Percentiles rank a stretch among this genome's conserved stretches.
Conservation (phyloP, 306 rosid genomes). For the Echinosophora koreensis region DNA sequence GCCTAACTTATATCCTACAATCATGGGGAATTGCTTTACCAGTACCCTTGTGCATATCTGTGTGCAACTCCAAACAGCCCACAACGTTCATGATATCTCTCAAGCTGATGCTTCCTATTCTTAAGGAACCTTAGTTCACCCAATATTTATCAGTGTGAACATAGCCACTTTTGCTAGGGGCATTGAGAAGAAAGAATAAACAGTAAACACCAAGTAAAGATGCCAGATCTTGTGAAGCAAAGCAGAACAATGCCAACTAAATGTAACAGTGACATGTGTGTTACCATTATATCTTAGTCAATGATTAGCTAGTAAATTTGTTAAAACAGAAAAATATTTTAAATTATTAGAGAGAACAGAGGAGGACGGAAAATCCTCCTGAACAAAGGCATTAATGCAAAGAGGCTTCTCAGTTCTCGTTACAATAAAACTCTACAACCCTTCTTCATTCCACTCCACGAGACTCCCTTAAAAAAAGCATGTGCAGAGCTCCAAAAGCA, state of each 20-base stretch:
- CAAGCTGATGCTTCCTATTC: too few relatives aligned
- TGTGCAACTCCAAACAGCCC: neutral
- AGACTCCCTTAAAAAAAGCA: conserved; percentile 4
- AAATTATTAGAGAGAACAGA: neutral
- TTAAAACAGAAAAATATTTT: neutral
- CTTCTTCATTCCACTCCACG: neutral
- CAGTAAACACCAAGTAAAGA: neutral
- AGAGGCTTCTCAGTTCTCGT: neutral
- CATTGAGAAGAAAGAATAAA: conserved; percentile 16
- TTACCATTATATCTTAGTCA: neutral
- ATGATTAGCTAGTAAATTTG: conserved; percentile 25
- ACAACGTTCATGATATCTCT: neutral
- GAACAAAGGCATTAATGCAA: conserved; percentile 22
- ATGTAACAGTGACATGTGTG: neutral
- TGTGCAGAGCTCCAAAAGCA: conserved; percentile 14
- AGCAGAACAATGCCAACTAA: conserved; percentile 20
- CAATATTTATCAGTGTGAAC: too few relatives aligned
- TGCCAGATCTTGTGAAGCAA: conserved; percentile 5
- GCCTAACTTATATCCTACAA: neutral
- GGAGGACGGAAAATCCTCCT: neutral
- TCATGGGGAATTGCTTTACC: neutral
- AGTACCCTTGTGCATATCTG: neutral
- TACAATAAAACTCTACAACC: conserved; percentile 8
- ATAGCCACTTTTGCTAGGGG: neutral
- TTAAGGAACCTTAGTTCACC: too few relatives aligned